Conservation (phyloP, 2,329 filamentous ascomycete genomes). For the Didymella pomorum region DNA sequence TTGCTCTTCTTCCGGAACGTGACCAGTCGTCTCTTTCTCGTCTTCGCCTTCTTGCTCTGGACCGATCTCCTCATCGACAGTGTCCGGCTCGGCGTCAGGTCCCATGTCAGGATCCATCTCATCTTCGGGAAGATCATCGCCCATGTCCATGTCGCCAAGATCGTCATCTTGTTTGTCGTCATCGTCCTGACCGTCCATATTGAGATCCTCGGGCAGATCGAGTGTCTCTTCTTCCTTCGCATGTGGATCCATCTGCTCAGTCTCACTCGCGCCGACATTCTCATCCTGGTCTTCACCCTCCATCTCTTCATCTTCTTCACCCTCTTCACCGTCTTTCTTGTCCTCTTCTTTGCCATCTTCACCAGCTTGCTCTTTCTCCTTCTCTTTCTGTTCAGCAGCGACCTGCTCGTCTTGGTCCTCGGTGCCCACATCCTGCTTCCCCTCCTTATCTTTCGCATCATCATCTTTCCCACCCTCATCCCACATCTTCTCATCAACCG, state of each 20-base stretch:
- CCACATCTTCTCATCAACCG: slow-evolving; percentile 99
- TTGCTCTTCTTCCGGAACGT: slow-evolving; percentile 51
- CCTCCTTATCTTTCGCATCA: slow-evolving; percentile 82
- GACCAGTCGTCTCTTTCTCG: slow-evolving; percentile 45
- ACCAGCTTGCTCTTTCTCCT: slow-evolving; percentile 57
- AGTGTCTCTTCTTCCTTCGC: slow-evolving; percentile 82
- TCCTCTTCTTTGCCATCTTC: slow-evolving; percentile 69
- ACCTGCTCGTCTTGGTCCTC: slow-evolving; percentile 58
- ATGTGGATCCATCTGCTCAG: slow-evolving; percentile 74
- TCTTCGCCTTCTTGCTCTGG: slow-evolving; percentile 47
- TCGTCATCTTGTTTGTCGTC: slow-evolving; percentile 64
- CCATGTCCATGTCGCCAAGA: slow-evolving; percentile 48
- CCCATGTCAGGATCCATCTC: slow-evolving; percentile 39
- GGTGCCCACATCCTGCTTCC: slow-evolving; percentile 63
- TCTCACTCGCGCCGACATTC: slow-evolving; percentile 71
- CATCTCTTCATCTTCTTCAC: slow-evolving; percentile 62
- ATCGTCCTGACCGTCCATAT: slow-evolving; percentile 73
- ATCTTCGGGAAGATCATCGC: slow-evolving; percentile 46
- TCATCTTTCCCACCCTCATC: slow-evolving; percentile 83
- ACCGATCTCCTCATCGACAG: slow-evolving; percentile 44
- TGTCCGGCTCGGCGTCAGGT: slow-evolving; percentile 45
- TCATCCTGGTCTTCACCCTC: slow-evolving; percentile 68
- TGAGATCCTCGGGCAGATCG: slow-evolving; percentile 87
- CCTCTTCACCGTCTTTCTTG: slow-evolving; percentile 68
- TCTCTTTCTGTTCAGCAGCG: slow-evolving; percentile 58